Evolutionary conservation across 78 protist genomes (phyloP).

Genomic region (Dictyostelium firmibasis): DNA sequence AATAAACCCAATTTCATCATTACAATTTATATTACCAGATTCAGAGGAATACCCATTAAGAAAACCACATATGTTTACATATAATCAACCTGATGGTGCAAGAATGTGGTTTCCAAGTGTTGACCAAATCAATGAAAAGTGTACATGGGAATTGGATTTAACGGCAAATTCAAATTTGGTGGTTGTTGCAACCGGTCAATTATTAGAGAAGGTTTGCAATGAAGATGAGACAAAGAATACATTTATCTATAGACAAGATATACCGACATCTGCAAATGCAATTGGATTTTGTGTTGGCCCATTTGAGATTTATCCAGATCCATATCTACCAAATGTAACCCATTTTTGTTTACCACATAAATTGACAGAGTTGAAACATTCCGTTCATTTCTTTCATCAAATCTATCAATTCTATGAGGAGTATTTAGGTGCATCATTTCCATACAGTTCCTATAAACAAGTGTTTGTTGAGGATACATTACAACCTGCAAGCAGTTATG

Average conservation of each 20-base stretch:
- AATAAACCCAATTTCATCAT: not conserved
- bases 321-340: constrained; percentile 33
- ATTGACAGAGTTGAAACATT: constrained; percentile 58
- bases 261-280: constrained; percentile 37
- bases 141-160: constrained; percentile 76
- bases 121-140: constrained; percentile 56
- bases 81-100: constrained; percentile 48
- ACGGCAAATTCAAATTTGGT: constrained; percentile 54
- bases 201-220: constrained; percentile 58
- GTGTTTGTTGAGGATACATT: constrained; percentile 72
- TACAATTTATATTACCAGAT: constrained; percentile 61
- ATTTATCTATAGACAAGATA: constrained; percentile 51
- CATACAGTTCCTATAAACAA: constrained; percentile 64
- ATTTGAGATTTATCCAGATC: constrained; percentile 75
- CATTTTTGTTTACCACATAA: constrained; percentile 82
- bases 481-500: not conserved
- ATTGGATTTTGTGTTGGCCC: constrained; percentile 70
- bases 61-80: constrained; percentile 51
- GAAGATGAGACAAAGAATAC: constrained; percentile 64
- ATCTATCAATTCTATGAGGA: constrained; percentile 65
- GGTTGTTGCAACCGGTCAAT: constrained; percentile 47
- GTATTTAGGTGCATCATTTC: constrained; percentile 68
- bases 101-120: constrained; percentile 80
- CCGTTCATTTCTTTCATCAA: constrained; percentile 58
- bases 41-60: constrained; percentile 11